Evolutionary conservation across 1,284 basidiomycete species (phyloP).

Genomic region (Polyporus tsugae): DNA sequence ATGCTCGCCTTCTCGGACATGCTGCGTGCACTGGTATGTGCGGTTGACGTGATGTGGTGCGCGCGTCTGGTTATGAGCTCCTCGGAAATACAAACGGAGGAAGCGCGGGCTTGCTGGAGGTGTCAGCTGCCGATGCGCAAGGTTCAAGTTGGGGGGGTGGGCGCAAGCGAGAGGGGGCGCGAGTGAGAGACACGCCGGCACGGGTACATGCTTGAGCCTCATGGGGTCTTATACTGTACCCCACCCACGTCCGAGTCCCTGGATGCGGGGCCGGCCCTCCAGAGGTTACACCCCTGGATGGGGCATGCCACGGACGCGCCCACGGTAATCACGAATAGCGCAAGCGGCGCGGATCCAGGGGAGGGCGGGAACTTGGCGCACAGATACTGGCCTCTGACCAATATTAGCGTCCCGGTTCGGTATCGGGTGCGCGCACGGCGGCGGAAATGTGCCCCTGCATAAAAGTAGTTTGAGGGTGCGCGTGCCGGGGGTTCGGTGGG

Average conservation of each 20-base stretch:
- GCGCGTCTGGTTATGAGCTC: background rate
- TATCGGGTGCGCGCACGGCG: background rate
- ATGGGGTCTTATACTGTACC: constrained; percentile 8
- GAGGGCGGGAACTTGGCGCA: background rate
- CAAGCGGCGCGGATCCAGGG: background rate
- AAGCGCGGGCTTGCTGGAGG: background rate
- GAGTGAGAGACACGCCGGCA: background rate
- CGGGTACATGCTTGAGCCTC: background rate
- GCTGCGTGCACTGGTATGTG: background rate
- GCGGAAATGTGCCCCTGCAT: background rate
- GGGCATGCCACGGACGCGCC: background rate
- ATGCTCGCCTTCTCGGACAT: constrained; percentile 26
- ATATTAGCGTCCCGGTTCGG: constrained; percentile 2
- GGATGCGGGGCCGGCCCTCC: background rate
- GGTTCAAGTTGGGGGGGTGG: background rate
- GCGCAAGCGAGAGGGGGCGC: background rate
- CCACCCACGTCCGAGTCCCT: background rate
- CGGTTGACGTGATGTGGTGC: background rate
- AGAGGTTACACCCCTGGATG: background rate
- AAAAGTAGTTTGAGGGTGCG: background rate
- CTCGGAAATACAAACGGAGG: background rate
- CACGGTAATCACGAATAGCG: constrained; percentile 4
- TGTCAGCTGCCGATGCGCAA: constrained; percentile 2
- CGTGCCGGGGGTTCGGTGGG: background rate
- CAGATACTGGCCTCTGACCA: background rate